These are phyloP conservation scores for Westerdykella ornata DNA, from an alignment of 2,329 filamentous ascomycete genomes.

Conservation along the genomic window DNA sequence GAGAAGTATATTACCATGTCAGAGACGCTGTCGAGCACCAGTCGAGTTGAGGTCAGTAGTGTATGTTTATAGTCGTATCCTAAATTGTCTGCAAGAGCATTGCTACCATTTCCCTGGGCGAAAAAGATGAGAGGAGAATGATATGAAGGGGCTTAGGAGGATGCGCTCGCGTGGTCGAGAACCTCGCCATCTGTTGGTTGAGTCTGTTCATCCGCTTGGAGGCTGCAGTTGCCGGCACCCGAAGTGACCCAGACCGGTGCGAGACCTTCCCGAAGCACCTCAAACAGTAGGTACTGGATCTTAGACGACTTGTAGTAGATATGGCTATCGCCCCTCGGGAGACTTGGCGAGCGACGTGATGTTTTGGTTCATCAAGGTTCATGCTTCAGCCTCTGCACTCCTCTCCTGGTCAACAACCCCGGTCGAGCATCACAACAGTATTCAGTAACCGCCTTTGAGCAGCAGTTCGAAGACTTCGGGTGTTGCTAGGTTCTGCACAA, in stretches of 20 bases:
- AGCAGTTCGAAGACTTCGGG: too few species aligned
- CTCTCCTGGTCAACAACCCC: background rate
- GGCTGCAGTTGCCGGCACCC: conserved; percentile 16
- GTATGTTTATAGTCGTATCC: too few species aligned
- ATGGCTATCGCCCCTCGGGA: conserved; percentile 9
- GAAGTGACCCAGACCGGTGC: conserved; percentile 1
- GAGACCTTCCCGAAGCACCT: background rate
- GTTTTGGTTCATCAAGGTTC: too few species aligned
- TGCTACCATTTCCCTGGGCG: too few species aligned
- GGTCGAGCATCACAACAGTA: conserved; percentile 1
- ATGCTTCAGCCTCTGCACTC: conserved; percentile 9
- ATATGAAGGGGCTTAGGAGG: background rate
- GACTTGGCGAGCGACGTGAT: conserved; percentile 17
- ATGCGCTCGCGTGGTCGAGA: background rate
- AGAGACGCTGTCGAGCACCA: too few species aligned
- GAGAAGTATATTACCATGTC: conserved; percentile 20
- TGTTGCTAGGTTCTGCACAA: too few species aligned
- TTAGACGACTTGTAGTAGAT: too few species aligned
- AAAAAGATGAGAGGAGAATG: too few species aligned
- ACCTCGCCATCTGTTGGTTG: background rate
- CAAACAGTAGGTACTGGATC: too few species aligned
- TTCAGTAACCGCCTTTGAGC: conserved; percentile 1
- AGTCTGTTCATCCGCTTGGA: conserved; percentile 21
- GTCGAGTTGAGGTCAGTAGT: too few species aligned
- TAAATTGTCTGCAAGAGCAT: too few species aligned